These are phyloP conservation scores for Articulospora tetracladia DNA, from an alignment of 495 filamentous ascomycete genomes.

Conservation along the genomic window DNA sequence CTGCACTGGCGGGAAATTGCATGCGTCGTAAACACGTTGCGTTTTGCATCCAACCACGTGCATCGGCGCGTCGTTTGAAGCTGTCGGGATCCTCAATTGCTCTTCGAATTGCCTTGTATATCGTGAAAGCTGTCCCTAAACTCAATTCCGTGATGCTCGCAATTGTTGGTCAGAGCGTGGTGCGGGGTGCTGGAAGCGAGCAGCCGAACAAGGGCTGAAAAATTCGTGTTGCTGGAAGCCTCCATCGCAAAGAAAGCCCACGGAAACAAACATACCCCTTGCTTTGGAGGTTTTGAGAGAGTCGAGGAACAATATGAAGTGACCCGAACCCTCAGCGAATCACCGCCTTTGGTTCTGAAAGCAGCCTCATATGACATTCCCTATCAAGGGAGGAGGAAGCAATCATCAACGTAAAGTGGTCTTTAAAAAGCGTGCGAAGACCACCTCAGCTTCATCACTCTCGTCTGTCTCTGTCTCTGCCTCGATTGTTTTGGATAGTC, in stretches of 20 bases:
- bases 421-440: constrained; percentile 22
- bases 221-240: background rate
- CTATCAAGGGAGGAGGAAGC: constrained; percentile 22
- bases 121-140: too few relatives aligned
- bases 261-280: too few relatives aligned
- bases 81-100: too few relatives aligned
- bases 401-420: constrained; percentile 19
- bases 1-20: background rate
- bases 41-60: background rate
- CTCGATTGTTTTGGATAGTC: background rate
- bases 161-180: background rate
- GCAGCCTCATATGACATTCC: constrained; percentile 24
- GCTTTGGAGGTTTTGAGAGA: too few relatives aligned
- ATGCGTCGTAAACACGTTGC: background rate
- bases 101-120: too few relatives aligned
- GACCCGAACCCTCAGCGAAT: background rate
- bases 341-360: background rate
- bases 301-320: background rate
- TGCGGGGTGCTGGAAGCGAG: too few relatives aligned
- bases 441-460: background rate
- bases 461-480: constrained; percentile 6
- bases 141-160: too few relatives aligned
- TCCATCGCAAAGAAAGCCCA: background rate
- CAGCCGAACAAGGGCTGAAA: background rate
- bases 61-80: background rate